Percentiles rank a stretch among this genome's conserved stretches.
Conservation (phyloP, 371 early-diverging fungal genomes). For the Rhizopus delemar region DNA sequence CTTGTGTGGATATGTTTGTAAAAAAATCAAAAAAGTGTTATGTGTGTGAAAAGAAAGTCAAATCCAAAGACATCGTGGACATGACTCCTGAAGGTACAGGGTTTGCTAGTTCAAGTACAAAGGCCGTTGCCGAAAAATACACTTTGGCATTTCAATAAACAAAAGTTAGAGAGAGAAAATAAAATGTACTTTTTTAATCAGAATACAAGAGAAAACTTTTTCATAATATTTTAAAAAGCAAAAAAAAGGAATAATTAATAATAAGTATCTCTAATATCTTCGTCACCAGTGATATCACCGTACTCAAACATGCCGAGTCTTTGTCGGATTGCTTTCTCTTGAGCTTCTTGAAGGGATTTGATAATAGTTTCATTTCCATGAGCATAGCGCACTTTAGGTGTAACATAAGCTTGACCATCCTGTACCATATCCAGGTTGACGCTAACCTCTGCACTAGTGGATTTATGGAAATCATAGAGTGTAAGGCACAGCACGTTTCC, state of each 20-base stretch:
- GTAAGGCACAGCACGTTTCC: slow-evolving; percentile 66
- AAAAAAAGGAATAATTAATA: slow-evolving; percentile 4
- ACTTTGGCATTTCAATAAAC: slow-evolving; percentile 79
- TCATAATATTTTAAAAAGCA: no score
- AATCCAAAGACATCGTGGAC: slow-evolving; percentile 72
- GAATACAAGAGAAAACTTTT: no score
- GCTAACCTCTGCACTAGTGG: slow-evolving; percentile 64
- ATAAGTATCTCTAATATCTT: slow-evolving; percentile 47
- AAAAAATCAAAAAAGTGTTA: slow-evolving; percentile 72
- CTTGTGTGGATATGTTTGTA: slow-evolving; percentile 80
- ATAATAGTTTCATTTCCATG: slow-evolving; percentile 58
- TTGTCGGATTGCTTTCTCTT: slow-evolving; percentile 51
- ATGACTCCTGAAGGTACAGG: slow-evolving; percentile 88
- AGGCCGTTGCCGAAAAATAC: slow-evolving; percentile 72
- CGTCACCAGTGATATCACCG: slow-evolving; percentile 85
- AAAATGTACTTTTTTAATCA: no score
- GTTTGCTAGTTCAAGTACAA: slow-evolving; percentile 78
- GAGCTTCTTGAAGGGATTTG: slow-evolving; percentile 44
- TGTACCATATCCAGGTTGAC: slow-evolving; percentile 79
- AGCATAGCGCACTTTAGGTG: slow-evolving; percentile 57
- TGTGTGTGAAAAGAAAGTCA: slow-evolving; percentile 75
- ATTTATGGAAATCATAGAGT: slow-evolving; percentile 67
- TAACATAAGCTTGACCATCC: slow-evolving; percentile 77
- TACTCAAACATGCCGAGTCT: slow-evolving; percentile 85
- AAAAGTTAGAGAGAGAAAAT: slow-evolving; percentile 1